Evolutionary conservation across 306 rosid species (phyloP).

Genomic region (Prunus mongolica): DNA sequence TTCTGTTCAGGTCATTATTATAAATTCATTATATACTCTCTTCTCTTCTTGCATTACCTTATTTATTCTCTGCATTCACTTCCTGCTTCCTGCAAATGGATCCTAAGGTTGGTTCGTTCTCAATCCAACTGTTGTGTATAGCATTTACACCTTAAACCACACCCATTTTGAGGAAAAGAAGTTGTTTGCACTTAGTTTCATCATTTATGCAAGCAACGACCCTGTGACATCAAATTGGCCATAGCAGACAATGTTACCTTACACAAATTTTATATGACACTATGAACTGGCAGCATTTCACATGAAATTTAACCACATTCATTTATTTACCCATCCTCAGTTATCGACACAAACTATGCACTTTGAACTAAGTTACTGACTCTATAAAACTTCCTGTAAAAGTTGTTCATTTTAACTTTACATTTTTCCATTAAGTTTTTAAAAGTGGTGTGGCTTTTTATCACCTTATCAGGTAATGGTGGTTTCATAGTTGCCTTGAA

Average conservation of each 20-base stretch:
- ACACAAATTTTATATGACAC: not conserved
- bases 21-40: not conserved
- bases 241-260: not conserved
- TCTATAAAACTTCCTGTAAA: not conserved
- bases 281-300: not conserved
- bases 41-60: not conserved
- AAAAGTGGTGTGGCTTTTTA: not conserved
- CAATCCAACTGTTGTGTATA: not conserved
- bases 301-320: not conserved
- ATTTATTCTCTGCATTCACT: not conserved
- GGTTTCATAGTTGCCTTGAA: conserved; percentile 13
- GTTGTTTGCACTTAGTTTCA: not conserved
- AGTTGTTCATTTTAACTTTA: conserved; percentile 1
- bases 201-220: not conserved
- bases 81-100: not conserved
- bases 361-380: not conserved
- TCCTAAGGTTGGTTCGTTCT: not conserved
- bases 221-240: not conserved
- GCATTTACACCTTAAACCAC: not conserved
- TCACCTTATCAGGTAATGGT: not conserved
- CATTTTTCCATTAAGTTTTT: not conserved
- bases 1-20: conserved; percentile 72
- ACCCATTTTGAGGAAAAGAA: not conserved
- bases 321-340: not conserved
- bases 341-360: not conserved